Evolutionary conservation across 2,329 filamentous ascomycete genomes (phyloP).

Genomic region (Diaporthe helianthi): DNA sequence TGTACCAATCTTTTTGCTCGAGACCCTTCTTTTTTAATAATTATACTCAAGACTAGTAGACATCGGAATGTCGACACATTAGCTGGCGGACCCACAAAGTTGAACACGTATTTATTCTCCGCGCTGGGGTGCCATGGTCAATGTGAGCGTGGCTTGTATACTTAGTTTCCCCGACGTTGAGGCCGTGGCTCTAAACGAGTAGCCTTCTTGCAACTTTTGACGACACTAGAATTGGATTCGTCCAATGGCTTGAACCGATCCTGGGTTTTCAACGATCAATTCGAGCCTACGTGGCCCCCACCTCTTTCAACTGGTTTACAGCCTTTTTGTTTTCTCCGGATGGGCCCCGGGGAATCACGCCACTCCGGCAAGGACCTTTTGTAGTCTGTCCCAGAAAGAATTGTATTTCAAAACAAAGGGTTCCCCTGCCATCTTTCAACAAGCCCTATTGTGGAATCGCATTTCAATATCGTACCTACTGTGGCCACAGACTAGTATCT

Average conservation of each 20-base stretch:
- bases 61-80: not conserved
- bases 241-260: not conserved
- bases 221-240: not conserved
- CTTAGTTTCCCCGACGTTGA: too few relatives aligned
- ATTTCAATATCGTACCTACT: not conserved
- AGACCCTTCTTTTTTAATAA: not conserved
- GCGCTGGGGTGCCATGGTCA: not conserved
- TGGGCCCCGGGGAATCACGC: not conserved
- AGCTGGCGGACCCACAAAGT: not conserved
- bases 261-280: not conserved
- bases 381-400: not conserved
- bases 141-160: too few relatives aligned
- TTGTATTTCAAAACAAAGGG: not conserved
- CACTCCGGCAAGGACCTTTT: not conserved
- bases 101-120: constrained; percentile 1
- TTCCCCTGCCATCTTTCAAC: not conserved
- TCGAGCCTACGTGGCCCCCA: not conserved
- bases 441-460: not conserved
- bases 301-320: not conserved
- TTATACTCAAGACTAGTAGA: constrained; percentile 3
- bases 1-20: not conserved
- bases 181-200: not conserved
- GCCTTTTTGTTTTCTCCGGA: too few relatives aligned
- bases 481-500: not conserved
- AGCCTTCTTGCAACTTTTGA: not conserved